Percentiles rank a stretch among this genome's conserved stretches.
Evolutionary conservation across 2,329 filamentous ascomycete species (phyloP).

Genomic region (Neurospora sp.): DNA sequence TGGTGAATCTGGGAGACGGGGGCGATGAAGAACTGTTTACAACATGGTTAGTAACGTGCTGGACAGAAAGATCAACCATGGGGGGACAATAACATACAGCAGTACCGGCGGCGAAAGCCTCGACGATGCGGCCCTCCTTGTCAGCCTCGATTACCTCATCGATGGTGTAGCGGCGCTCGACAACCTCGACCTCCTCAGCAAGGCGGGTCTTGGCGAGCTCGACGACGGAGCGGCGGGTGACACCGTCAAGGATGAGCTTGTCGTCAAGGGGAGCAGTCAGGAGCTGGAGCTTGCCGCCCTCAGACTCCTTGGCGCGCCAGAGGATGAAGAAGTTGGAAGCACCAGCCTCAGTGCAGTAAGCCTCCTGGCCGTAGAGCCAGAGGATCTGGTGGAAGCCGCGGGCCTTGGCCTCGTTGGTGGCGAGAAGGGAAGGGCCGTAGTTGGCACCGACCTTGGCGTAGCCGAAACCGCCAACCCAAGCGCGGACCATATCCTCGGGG

Average conservation of each 20-base stretch:
- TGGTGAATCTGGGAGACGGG: slow-evolving; percentile 60
- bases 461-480: slow-evolving; percentile 89
- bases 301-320: slow-evolving; percentile 54
- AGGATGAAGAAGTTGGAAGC: slow-evolving; percentile 88
- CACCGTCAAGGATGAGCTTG: slow-evolving; percentile 75
- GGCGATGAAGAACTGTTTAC: slow-evolving; percentile 55
- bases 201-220: slow-evolving; percentile 60
- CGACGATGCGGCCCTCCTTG: slow-evolving; percentile 65
- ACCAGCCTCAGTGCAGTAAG: slow-evolving; percentile 79
- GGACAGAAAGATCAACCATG: not conserved
- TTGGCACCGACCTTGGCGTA: slow-evolving; percentile 90
- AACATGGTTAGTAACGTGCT: not conserved
- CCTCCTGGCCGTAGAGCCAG: slow-evolving; percentile 78
- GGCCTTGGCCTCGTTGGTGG: slow-evolving; percentile 62
- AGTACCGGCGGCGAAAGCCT: slow-evolving; percentile 80
- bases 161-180: slow-evolving; percentile 78
- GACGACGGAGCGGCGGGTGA: slow-evolving; percentile 73
- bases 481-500: slow-evolving; percentile 72
- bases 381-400: slow-evolving; percentile 80
- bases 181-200: slow-evolving; percentile 51
- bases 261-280: slow-evolving; percentile 77
- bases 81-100: slow-evolving; percentile 49
- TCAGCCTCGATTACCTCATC: slow-evolving; percentile 63
- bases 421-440: slow-evolving; percentile 75
- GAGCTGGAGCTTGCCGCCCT: slow-evolving; percentile 53